phyloP scores from a whole-genome alignment of 139 green algal genomes.

The Eudorina sp. region DNA sequence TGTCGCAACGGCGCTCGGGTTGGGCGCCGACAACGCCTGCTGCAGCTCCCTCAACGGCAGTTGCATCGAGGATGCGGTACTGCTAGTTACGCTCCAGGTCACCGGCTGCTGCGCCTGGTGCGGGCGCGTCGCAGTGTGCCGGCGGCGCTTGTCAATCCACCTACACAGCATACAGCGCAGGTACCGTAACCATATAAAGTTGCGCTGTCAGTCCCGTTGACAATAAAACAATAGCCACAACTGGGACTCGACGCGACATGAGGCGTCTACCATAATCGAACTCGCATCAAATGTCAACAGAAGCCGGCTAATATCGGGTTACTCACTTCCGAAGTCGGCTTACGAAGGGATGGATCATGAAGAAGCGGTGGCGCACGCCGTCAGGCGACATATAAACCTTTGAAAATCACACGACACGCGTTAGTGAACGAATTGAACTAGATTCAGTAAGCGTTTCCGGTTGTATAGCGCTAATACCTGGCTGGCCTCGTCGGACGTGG shows the following conservation, averaged over 20 bases:
- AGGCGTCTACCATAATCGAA: too few species aligned
- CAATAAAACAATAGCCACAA: too few species aligned
- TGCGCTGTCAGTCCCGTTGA: too few species aligned
- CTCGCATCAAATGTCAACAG: neutral
- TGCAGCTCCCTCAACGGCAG: neutral
- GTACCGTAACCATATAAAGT: too few species aligned
- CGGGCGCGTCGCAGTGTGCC: neutral
- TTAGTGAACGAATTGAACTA: too few species aligned
- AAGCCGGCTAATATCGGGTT: too few species aligned
- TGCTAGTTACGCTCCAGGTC: neutral
- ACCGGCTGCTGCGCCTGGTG: neutral
- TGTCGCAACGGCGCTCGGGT: too few species aligned
- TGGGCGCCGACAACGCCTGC: neutral
- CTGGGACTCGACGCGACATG: too few species aligned
- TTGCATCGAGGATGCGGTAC: neutral
- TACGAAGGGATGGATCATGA: constrained; percentile 71
- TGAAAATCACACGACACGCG: too few species aligned
- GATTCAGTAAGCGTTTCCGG: too few species aligned
- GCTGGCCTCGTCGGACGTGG: constrained; percentile 66
- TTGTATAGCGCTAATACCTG: too few species aligned
- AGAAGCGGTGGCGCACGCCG: constrained; percentile 85
- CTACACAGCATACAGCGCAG: neutral
- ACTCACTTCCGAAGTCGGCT: constrained; percentile 38
- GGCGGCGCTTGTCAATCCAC: constrained; percentile 32
- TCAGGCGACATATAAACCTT: constrained; percentile 74